phyloP scores from a whole-genome alignment of 106 monocot genomes.

The Hemerocallis citrina region DNA sequence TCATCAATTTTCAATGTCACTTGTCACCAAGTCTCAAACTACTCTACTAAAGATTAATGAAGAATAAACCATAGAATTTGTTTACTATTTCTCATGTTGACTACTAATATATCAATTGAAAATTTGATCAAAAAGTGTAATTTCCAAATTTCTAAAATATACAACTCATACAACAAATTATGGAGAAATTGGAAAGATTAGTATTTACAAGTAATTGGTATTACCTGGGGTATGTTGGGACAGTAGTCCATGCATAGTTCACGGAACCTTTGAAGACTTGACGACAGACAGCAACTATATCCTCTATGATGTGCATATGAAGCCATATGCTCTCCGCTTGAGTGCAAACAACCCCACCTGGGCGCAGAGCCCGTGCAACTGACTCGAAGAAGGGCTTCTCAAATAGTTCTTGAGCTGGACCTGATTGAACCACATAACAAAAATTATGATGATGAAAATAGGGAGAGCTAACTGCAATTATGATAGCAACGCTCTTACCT shows the following conservation, averaged over 20 bases:
- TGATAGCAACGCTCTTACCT: slow-evolving; percentile 10
- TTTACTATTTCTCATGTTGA: too few relatives aligned
- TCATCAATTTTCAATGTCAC: too few relatives aligned
- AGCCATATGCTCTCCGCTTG: slow-evolving; percentile 96
- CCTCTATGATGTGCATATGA: slow-evolving; percentile 87
- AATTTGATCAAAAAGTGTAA: too few relatives aligned
- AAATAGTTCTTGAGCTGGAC: slow-evolving; percentile 80
- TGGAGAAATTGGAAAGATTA: too few relatives aligned
- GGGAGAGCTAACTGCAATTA: background rate
- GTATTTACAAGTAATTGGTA: too few relatives aligned
- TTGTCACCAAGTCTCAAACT: too few relatives aligned
- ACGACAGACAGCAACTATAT: slow-evolving; percentile 66
- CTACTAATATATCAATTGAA: too few relatives aligned
- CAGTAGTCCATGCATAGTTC: slow-evolving; percentile 91
- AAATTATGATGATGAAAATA: too few relatives aligned
- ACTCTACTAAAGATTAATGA: too few relatives aligned
- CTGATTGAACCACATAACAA: slow-evolving; percentile 19
- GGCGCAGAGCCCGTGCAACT: slow-evolving; percentile 64
- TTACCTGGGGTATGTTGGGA: slow-evolving; percentile 86
- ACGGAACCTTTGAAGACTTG: slow-evolving; percentile 81
- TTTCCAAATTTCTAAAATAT: too few relatives aligned
- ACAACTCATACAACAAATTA: too few relatives aligned
- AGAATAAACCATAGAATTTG: too few relatives aligned
- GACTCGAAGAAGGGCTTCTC: slow-evolving; percentile 91
- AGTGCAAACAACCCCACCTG: slow-evolving; percentile 79